Base-by-base conservation (phyloP, 306 rosid species). In the Arachis hypogaea region DNA sequence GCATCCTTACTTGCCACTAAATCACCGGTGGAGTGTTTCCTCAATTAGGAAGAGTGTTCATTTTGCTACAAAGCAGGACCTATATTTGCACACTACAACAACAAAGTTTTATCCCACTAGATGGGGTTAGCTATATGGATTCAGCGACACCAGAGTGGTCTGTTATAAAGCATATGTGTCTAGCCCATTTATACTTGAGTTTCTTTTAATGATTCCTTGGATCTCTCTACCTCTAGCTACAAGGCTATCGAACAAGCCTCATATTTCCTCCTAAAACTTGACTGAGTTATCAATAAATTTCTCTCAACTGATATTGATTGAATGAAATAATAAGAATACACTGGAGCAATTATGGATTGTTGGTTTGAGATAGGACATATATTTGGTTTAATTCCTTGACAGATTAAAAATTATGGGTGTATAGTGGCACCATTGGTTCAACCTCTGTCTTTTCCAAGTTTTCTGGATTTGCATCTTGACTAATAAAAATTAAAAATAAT, bases 341-440 rank as follows among this genome's bases (percentile, higher is more conserved):
- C 18, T 67, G 14, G 14, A 38, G 44, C 3, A 60, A 59, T 67
- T 22, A 4, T 29, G 43, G 59, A 16, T 61, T 6, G 2, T 16
- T 47, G 12, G 36, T 50, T 58, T 79, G 66, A 54, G 52, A 50
- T 79, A 16, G 57, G 40, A 12, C 61, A 58, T 66, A 77, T 42
- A 52, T 54, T 61, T 77, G 46, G 59, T 50, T 60, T 29, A 30
- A 59, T 80, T 9, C 62, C 50, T 30, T 12, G 33, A 63, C 7
- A 5, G 1, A 2, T 33, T 43, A 56, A 46, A 52, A 42, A 45
- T 44, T 65, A 66, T 60, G 78, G 56, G 59, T 18, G 47, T 57
- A 38, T 59, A 38, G 57, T 28, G 11, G 44, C 64, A 44, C 47
- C 81, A 4, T 71, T 14, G 29, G 60, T 54, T 69, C 67, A 67